Base-by-base conservation (phyloP, 345 rosid genomes). In the Lepidium africanum region DNA sequence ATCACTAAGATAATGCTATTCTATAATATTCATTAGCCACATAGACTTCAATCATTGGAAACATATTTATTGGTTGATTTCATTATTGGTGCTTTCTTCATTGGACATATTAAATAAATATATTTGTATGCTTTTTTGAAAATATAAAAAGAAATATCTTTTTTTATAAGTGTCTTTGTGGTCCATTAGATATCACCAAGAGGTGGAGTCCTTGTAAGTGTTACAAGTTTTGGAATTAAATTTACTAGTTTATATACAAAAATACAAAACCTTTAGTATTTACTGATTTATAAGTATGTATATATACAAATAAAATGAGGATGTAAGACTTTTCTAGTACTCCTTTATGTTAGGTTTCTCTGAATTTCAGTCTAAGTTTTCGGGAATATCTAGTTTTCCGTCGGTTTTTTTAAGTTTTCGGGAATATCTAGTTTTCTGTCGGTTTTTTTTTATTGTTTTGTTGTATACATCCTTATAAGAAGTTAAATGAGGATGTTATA, bases 41-140 rank as follows among this genome's bases (percentile, higher is more conserved):
- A 40, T 14, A 65, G 11, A 40, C 59, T 69, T 60, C 0, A 69
- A 62, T 38, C 32, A 57, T 65, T 66, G 60, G 30, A 35, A 59
- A 65, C 71, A 15, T 59, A 14, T 48, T 41, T 59, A 50, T 59
- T 25, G 12, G 23, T 35, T 65, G 23, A 14, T 56, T 63, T 13
- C 7, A 57, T 36, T 5, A 15, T 59, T 50, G 41, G 72, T 73
- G 77, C 66, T 73, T 65, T 65, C 71, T 40, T 65, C 47, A 50
- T 73, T 50, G 61, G 54, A 66, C 9, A 49, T 42, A 65, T 49
- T 57, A 30, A 41, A 72, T n/a, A 5, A 48, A 73, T 41, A 15
- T 5, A 13, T 55, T 30, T 39, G 21, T 58, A 49, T 65, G 7
- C 33, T 35, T 65, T 52, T 27, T 27, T 9, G 5, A 63, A 37